Evolutionary conservation across 805 yeast genomes (phyloP).

Genomic region (Grigorovia humatica): DNA sequence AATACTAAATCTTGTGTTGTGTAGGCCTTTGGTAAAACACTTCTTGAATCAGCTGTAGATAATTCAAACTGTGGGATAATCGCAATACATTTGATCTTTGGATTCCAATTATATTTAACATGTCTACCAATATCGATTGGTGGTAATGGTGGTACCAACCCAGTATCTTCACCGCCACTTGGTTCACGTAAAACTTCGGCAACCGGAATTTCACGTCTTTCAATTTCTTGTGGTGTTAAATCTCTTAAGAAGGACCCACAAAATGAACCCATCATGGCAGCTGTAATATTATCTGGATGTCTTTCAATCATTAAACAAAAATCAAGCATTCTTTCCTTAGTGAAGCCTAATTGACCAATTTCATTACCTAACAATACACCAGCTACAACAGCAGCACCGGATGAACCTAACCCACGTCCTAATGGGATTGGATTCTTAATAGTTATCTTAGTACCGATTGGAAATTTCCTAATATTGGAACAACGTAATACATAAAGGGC

Average conservation of each 20-base stretch:
- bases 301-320: conserved; percentile 95
- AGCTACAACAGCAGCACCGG: conserved; percentile 97
- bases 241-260: conserved; percentile 91
- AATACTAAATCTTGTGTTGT: conserved; percentile 75
- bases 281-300: conserved; percentile 97
- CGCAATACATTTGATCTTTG: conserved; percentile 75
- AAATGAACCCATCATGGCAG: conserved; percentile 98
- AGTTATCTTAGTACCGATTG: conserved; percentile 69
- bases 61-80: conserved; percentile 92
- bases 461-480: conserved; percentile 65
- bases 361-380: conserved; percentile 88
- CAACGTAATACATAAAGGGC: conserved; percentile 87
- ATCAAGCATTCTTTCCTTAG: conserved; percentile 79
- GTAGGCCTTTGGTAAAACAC: conserved; percentile 77
- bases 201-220: conserved; percentile 72
- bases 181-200: conserved; percentile 76
- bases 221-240: conserved; percentile 58
- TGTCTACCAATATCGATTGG: conserved; percentile 84
- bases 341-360: conserved; percentile 60
- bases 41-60: conserved; percentile 83
- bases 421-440: conserved; percentile 89
- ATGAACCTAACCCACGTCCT: conserved; percentile 94
- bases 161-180: conserved; percentile 59
- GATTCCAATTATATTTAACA: conserved; percentile 74
- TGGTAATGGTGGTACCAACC: conserved; percentile 66